These are phyloP conservation scores for Apophysomyces variabilis DNA, from an alignment of 371 early-diverging fungal genomes.

Conservation along the genomic window DNA sequence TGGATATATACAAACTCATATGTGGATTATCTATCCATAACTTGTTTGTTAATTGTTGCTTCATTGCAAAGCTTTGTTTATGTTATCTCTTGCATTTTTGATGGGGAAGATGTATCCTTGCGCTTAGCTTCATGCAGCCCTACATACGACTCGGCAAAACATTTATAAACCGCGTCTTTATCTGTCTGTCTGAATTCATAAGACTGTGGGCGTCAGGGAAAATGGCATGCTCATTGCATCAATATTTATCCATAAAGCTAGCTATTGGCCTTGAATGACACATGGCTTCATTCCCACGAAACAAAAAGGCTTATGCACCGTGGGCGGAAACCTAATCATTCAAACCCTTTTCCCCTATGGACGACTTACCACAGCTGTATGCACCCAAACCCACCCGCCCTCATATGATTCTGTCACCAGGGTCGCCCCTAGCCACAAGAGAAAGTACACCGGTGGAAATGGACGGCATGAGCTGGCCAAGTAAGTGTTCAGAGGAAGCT, in stretches of 20 bases:
- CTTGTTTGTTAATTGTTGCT: too few species aligned
- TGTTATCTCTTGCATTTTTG: too few species aligned
- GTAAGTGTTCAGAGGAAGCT: slow-evolving; percentile 21
- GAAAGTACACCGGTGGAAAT: slow-evolving; percentile 33
- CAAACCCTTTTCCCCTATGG: neutral
- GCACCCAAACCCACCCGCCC: slow-evolving; percentile 2
- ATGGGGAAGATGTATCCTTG: neutral
- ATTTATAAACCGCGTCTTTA: neutral
- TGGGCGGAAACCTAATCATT: neutral
- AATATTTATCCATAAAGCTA: slow-evolving; percentile 3
- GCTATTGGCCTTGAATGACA: slow-evolving; percentile 2
- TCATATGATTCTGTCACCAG: slow-evolving; percentile 1
- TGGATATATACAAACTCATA: too few species aligned
- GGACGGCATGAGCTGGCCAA: slow-evolving; percentile 49
- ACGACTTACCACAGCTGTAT: neutral
- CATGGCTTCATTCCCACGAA: slow-evolving; percentile 3
- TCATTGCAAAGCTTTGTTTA: too few species aligned
- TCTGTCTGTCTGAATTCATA: neutral
- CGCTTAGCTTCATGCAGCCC: neutral
- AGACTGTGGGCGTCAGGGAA: too few species aligned
- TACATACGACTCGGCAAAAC: neutral
- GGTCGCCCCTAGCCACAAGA: slow-evolving; percentile 9
- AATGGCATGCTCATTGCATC: neutral
- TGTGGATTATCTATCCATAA: too few species aligned
- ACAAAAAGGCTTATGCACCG: slow-evolving; percentile 1